Evolutionary conservation across 148 eudicot species (phyloP).

Genomic region (Cornus suecica): DNA sequence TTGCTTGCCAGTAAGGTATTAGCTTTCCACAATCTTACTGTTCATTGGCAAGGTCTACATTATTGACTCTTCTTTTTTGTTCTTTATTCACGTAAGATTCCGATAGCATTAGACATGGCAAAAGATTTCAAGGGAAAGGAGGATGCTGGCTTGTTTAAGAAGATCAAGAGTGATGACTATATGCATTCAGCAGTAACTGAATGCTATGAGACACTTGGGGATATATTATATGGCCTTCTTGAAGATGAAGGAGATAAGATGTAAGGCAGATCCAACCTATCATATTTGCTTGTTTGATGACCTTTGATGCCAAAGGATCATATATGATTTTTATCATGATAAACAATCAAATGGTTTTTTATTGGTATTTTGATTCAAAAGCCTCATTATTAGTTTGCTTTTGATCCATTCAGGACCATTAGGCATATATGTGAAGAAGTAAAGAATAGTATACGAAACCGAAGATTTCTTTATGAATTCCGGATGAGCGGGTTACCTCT

Average conservation of each 20-base stretch:
- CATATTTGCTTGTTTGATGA: neutral
- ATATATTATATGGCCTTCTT: slow-evolving; percentile 53
- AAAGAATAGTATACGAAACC: slow-evolving; percentile 41
- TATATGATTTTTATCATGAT: neutral
- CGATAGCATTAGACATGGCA: slow-evolving; percentile 98
- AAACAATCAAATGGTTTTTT: neutral
- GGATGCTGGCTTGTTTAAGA: slow-evolving; percentile 74
- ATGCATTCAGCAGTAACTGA: slow-evolving; percentile 86
- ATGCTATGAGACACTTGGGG: slow-evolving; percentile 84
- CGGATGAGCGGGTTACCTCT: slow-evolving; percentile 73
- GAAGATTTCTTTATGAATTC: slow-evolving; percentile 58
- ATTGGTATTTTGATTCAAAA: neutral
- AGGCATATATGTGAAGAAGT: slow-evolving; percentile 55
- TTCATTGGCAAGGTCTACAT: slow-evolving; percentile 3
- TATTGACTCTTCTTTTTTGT: slow-evolving; percentile 12
- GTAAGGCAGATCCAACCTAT: slow-evolving; percentile 35
- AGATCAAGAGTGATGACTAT: slow-evolving; percentile 76
- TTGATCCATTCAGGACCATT: slow-evolving; percentile 50
- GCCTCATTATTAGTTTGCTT: slow-evolving; percentile 6
- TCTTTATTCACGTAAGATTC: slow-evolving; percentile 51
- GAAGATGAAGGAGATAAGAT: slow-evolving; percentile 48
- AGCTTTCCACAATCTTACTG: neutral
- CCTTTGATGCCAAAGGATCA: slow-evolving; percentile 2
- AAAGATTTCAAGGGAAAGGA: slow-evolving; percentile 85
- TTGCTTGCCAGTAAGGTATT: slow-evolving; percentile 97